A percentile compares a stretch with the other conserved stretches of the same genome.
These are phyloP conservation scores for Colletotrichum chlorophyti DNA, from an alignment of 2,329 filamentous ascomycete species.

Conservation along the genomic window DNA sequence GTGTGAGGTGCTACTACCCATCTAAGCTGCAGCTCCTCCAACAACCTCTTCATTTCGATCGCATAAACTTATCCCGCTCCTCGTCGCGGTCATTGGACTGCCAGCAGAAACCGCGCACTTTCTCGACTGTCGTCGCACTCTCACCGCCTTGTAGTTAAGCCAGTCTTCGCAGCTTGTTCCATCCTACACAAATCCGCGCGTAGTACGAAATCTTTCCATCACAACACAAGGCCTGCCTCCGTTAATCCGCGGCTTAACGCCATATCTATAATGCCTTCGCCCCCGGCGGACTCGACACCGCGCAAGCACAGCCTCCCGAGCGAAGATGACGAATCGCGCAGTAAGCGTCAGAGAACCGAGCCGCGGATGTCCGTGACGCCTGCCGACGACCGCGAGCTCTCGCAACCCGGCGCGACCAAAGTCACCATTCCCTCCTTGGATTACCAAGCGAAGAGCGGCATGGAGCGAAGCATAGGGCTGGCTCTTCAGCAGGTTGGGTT, in stretches of 20 bases:
- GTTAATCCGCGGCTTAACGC: background rate
- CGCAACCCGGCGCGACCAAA: background rate
- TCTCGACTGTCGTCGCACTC: no score
- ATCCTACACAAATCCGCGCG: no score
- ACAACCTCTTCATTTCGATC: no score
- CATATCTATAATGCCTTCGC: slow-evolving; percentile 8
- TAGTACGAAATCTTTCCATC: no score
- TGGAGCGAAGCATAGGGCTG: slow-evolving; percentile 63
- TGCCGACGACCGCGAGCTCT: background rate
- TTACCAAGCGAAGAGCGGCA: slow-evolving; percentile 45
- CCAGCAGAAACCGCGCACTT: no score
- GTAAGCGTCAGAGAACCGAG: slow-evolving; percentile 19
- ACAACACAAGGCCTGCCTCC: background rate
- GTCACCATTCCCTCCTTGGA: slow-evolving; percentile 35
- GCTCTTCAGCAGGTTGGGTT: slow-evolving; percentile 66
- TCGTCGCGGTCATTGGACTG: no score
- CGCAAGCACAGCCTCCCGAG: slow-evolving; percentile 6
- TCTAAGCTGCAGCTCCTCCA: no score
- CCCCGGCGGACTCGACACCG: slow-evolving; percentile 3
- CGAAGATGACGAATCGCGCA: background rate
- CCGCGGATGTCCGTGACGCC: background rate
- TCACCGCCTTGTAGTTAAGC: no score
- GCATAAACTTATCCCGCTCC: no score
- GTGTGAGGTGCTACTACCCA: no score
- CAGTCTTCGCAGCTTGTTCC: no score